Evolutionary conservation across 108 stramenopile species (phyloP).

Genomic region (Halocafeteria seosinensis): DNA sequence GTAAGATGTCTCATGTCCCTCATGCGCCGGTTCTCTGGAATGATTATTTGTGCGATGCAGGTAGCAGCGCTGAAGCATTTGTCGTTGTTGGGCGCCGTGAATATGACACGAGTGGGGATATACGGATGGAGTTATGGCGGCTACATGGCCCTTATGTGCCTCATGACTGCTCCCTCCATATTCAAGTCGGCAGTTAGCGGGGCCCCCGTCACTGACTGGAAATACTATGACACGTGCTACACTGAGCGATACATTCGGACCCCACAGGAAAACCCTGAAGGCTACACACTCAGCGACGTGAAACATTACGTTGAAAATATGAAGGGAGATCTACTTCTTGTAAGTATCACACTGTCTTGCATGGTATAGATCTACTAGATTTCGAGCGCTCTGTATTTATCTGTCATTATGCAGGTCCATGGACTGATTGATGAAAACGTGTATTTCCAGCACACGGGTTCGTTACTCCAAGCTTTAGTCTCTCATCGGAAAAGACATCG

Average conservation of each 20-base stretch:
- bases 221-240: constrained; percentile 84
- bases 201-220: constrained; percentile 82
- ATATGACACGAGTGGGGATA: constrained; percentile 58
- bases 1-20: constrained; percentile 55
- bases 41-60: no score
- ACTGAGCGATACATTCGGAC: constrained; percentile 82
- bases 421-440: constrained; percentile 90
- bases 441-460: constrained; percentile 79
- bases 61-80: no score
- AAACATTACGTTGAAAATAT: constrained; percentile 46
- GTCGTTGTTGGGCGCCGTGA: no score
- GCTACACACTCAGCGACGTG: constrained; percentile 52
- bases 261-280: constrained; percentile 49
- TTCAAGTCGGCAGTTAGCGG: constrained; percentile 69
- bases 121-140: constrained; percentile 91
- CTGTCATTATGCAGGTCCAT: no score
- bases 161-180: constrained; percentile 56
- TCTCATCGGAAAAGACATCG: no score
- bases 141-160: constrained; percentile 68
- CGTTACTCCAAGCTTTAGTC: no score
- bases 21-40: constrained; percentile 15
- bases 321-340: constrained; percentile 40
- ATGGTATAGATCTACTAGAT: no score
- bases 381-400: no score
- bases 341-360: no score